A percentile compares a stretch with the other conserved stretches of the same genome.
These are phyloP conservation scores for Ulvella scutata DNA, from an alignment of 139 green algal species.

Conservation along the genomic window DNA sequence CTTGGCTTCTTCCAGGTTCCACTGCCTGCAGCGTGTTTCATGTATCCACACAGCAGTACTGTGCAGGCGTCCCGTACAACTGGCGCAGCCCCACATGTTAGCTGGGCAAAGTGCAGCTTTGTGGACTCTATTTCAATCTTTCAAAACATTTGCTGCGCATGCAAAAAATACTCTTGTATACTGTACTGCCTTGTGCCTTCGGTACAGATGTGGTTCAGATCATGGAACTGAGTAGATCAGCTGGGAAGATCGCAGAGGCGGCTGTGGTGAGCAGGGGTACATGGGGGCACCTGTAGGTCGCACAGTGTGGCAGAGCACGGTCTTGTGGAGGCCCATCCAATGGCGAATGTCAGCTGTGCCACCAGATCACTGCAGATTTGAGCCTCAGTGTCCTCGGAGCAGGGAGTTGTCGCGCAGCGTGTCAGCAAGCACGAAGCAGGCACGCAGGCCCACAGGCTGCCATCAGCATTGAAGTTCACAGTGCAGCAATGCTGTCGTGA, in stretches of 20 bases:
- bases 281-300: background rate
- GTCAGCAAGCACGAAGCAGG: background rate
- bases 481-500: background rate
- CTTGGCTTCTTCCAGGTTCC: no score
- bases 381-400: no score
- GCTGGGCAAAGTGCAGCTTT: no score
- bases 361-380: background rate
- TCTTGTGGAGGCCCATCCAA: background rate
- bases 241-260: background rate
- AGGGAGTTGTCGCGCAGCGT: no score
- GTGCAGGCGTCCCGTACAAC: no score
- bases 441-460: background rate
- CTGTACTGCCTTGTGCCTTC: background rate
- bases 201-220: no score
- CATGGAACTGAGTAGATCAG: no score
- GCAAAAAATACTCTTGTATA: background rate
- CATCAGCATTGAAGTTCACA: background rate
- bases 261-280: background rate
- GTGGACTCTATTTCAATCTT: no score
- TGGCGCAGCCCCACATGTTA: no score
- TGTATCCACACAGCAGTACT: no score
- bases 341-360: background rate
- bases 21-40: no score
- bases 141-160: no score
- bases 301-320: background rate